Base-by-base conservation (phyloP, 495 filamentous ascomycete species). In the Collariella sp. region DNA sequence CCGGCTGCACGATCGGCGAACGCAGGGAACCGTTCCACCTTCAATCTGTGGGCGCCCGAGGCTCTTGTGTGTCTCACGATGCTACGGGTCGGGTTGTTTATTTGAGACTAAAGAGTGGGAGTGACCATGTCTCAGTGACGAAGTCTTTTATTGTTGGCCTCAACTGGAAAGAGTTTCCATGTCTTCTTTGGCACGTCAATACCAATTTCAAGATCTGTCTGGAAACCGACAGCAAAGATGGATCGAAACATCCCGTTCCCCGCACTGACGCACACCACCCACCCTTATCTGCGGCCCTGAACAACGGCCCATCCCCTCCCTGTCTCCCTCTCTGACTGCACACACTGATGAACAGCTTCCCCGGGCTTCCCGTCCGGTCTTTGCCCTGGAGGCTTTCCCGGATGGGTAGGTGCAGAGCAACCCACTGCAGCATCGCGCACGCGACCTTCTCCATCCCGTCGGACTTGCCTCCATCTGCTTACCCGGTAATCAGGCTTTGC, bases 371-470 rank as follows among this genome's bases (percentile, higher is more conserved):
- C 9, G 12, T 15, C n/a, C 20, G 19, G 16, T 31, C 31, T 22
- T 15, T 5, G n/a, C 20, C 49, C 24, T 42, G 5, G 6, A 43
- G 9, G 15, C 34, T 40, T 59, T 59, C 52, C 56, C 40, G 56
- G 56, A 59, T 39, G 45, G 56, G 56, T 59, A 59, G 56, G 51
- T 59, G 40, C 43, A 39, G 49, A 23, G 24, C 41, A 29, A 10
- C 20, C 4, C 12, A 44, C 33, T 10, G 42, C 33, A n/a, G 34
- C 18, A 55, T 55, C 44, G 34, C 38, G 24, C 44, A 7, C 26
- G 13, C 12, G 39, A 12, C 19, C 15, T 42, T 36, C 19, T 31
- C 11, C 22, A 26, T 56, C 34, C 34, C 40, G 38, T 46, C 46
- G 51, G 41, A 7, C 29, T 18, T 43, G 49, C 36, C 4, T 42